Conservation (phyloP, 176 grass and related monocot species). For the Calamus simplicifolius region DNA sequence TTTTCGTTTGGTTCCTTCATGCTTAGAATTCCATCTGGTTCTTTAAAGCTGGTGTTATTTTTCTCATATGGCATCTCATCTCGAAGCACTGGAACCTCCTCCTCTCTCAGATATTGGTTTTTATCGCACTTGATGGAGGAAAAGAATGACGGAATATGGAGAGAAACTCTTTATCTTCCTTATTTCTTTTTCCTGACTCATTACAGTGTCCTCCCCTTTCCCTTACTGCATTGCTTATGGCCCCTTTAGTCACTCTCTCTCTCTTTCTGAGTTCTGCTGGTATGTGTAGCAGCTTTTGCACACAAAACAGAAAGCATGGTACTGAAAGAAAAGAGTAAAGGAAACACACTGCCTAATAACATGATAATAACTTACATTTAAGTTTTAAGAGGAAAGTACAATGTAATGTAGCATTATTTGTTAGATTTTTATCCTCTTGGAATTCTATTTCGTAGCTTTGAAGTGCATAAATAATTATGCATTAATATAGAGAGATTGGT, state of each 20-base stretch:
- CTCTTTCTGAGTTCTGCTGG: not conserved
- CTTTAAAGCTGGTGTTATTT: not conserved
- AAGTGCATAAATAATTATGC: too few species aligned
- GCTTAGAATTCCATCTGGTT: too few species aligned
- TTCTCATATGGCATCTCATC: constrained; percentile 1
- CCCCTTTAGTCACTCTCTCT: not conserved
- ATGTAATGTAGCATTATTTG: too few species aligned
- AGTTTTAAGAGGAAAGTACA: not conserved
- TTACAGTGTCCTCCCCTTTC: too few species aligned
- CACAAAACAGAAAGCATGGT: constrained; percentile 1
- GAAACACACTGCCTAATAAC: not conserved
- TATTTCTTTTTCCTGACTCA: too few species aligned
- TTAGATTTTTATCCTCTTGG: too few species aligned
- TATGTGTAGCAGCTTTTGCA: constrained; percentile 4
- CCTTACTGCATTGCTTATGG: too few species aligned
- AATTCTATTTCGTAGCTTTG: too few species aligned
- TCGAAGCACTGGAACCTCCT: not conserved
- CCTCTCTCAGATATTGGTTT: not conserved
- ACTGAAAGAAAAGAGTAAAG: not conserved
- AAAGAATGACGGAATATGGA: not conserved
- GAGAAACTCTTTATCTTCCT: too few species aligned
- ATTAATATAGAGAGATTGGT: too few species aligned
- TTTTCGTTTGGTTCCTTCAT: too few species aligned
- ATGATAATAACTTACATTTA: not conserved
- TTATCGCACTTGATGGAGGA: constrained; percentile 3